Evolutionary conservation across 768 basidiomycete species (phyloP).

Genomic region (Tulasnella sp.): DNA sequence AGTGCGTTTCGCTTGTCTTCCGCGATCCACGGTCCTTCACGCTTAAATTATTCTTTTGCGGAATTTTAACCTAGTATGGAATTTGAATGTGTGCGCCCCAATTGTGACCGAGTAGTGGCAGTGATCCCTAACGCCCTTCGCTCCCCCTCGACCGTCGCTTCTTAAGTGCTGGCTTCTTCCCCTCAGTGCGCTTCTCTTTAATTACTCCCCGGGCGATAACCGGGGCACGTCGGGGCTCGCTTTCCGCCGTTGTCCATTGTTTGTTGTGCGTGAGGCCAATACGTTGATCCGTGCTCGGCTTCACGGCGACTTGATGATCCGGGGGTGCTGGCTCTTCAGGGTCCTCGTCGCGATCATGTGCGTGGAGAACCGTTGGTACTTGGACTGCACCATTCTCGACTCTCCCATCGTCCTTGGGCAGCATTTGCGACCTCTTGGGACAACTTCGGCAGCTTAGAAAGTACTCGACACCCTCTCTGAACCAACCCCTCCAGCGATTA

Average conservation of each 20-base stretch:
- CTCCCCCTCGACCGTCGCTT: background rate
- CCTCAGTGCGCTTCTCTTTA: conserved; percentile 4
- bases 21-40: background rate
- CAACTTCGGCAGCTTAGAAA: background rate
- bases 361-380: background rate
- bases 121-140: background rate
- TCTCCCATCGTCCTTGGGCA: background rate
- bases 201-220: background rate
- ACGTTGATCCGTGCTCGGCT: background rate
- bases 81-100: background rate
- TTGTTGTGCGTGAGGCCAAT: background rate
- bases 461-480: background rate
- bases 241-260: background rate
- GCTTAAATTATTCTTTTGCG: conserved; percentile 5
- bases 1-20: background rate
- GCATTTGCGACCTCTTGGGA: background rate
- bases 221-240: background rate
- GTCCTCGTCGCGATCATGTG: conserved; percentile 6
- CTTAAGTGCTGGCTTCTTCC: background rate
- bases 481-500: background rate
- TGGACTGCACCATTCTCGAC: background rate
- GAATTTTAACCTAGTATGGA: background rate
- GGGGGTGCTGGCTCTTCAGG: background rate
- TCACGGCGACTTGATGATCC: conserved; percentile 3
- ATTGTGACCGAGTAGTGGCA: background rate